These are phyloP conservation scores for Pyrenophora graminea DNA, from an alignment of 2,329 filamentous ascomycete species.

Conservation along the genomic window DNA sequence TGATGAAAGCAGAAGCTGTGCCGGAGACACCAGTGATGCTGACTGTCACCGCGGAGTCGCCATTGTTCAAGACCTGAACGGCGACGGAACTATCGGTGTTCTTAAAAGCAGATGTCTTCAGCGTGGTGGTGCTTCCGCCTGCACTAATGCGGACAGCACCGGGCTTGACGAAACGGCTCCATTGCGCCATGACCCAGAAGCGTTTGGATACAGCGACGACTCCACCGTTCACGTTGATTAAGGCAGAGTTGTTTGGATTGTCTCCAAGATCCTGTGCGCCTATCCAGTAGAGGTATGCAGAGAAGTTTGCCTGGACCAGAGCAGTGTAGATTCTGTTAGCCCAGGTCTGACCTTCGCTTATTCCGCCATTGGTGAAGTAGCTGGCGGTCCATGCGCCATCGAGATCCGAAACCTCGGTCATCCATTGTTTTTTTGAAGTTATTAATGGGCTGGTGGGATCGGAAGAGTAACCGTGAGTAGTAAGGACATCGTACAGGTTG, in stretches of 20 bases:
- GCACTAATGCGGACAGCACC: background rate
- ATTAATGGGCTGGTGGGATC: background rate
- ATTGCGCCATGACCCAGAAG: conserved; percentile 1
- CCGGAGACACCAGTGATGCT: background rate
- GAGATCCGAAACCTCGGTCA: background rate
- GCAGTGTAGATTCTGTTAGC: background rate
- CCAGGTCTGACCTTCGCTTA: background rate
- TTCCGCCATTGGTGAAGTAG: background rate
- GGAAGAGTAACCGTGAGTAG: background rate
- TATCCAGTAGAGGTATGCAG: background rate
- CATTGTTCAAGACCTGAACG: background rate
- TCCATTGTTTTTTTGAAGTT: background rate
- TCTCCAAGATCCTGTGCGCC: background rate
- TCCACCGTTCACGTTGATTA: background rate
- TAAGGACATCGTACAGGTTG: background rate
- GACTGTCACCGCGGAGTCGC: background rate
- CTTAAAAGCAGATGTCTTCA: background rate
- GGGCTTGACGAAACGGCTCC: background rate
- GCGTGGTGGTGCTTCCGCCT: background rate
- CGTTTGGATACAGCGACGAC: background rate
- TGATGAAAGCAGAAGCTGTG: background rate
- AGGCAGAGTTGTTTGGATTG: background rate
- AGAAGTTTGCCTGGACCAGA: background rate
- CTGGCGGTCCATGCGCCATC: background rate
- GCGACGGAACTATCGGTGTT: background rate